phyloP scores from a whole-genome alignment of 805 yeast species.

The Scheffersomyces amazonensis region DNA sequence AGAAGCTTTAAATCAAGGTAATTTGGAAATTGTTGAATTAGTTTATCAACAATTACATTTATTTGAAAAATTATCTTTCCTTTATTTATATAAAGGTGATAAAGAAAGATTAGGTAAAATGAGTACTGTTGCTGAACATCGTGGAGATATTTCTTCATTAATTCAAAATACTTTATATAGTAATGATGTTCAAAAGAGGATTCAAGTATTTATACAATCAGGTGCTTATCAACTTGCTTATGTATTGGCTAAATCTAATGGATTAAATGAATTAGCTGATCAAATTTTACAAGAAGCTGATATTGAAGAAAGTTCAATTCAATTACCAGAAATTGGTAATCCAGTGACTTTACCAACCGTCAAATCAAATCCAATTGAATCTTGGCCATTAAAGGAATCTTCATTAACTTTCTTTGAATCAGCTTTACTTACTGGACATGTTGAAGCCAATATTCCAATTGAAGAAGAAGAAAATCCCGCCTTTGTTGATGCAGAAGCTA shows the following conservation, averaged over 20 bases:
- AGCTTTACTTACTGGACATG: slow-evolving; percentile 68
- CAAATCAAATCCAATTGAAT: slow-evolving; percentile 40
- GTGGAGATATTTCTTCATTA: slow-evolving; percentile 76
- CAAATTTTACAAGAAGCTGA: slow-evolving; percentile 71
- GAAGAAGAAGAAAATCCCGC: slow-evolving; percentile 24
- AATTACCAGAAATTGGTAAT: slow-evolving; percentile 53
- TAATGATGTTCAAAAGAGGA: slow-evolving; percentile 72
- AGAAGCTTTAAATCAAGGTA: slow-evolving; percentile 90
- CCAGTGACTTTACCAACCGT: slow-evolving; percentile 48
- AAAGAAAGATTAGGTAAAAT: slow-evolving; percentile 69
- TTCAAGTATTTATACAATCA: slow-evolving; percentile 67
- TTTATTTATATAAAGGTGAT: slow-evolving; percentile 85
- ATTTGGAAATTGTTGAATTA: slow-evolving; percentile 77
- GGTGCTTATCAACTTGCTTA: slow-evolving; percentile 90
- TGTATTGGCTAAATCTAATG: slow-evolving; percentile 85
- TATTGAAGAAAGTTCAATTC: slow-evolving; percentile 57
- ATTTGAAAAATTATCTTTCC: slow-evolving; percentile 86
- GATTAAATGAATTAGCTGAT: slow-evolving; percentile 72
- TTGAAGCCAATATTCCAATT: slow-evolving; percentile 60
- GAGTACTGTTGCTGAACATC: slow-evolving; percentile 85
- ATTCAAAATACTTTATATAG: slow-evolving; percentile 80
- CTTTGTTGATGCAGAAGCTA: slow-evolving; percentile 16
- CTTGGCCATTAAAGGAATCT: slow-evolving; percentile 83
- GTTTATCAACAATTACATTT: slow-evolving; percentile 84
- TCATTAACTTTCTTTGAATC: slow-evolving; percentile 80